Base-by-base conservation (phyloP, 2,329 filamentous ascomycete genomes). In the Colletotrichum sp. region DNA sequence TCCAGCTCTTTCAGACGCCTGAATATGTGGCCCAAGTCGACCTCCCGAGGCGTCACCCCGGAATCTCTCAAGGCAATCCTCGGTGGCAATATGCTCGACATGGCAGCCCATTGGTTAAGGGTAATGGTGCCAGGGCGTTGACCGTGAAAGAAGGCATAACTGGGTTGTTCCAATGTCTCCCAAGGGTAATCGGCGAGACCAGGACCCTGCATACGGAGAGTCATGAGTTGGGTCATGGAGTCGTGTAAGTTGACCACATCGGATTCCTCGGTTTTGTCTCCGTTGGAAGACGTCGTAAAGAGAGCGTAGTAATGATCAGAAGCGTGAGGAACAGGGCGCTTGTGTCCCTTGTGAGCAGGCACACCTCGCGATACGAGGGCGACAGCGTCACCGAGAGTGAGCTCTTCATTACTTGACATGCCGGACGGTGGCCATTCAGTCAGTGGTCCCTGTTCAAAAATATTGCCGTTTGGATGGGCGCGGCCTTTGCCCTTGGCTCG, bases 141-240 rank as follows among this genome's bases (percentile, higher is more conserved):
- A 15, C 94, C 94, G 82, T 92, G 93, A 78, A 89, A 90, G 81
- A 94, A 94, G 1, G 92, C 89, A 83, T 92, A 92, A 81, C 93
- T 95, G 6, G 94, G 94, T 80, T 95, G 93, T 81, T 96, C 94
- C 30, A 95, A 86, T 2, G 93, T 93, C 77, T 93, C 90, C 94
- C 92, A 95, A 3, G 92, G 93, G 75, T 87, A 82, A 4, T 82
- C 81, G 61, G 90, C 86, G 69, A 76, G 44, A 6, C 85, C 86
- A 0, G 82, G 79, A 5, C 87, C 87, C 72, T 87, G 85, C 16
- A 89, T 84, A 30, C 87, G 85, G 80, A 92, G 82, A 3, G 89
- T 91, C 87, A 91, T 91, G 79, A 92, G 87, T 82, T 91, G 88
- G 11, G 86, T 88, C 90, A 92, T 92, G 66, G 88, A 83, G 78